Percentiles rank a stretch among this genome's conserved stretches.
phyloP scores from a whole-genome alignment of 805 yeast genomes.

The Schwanniomyces occidentalis region DNA sequence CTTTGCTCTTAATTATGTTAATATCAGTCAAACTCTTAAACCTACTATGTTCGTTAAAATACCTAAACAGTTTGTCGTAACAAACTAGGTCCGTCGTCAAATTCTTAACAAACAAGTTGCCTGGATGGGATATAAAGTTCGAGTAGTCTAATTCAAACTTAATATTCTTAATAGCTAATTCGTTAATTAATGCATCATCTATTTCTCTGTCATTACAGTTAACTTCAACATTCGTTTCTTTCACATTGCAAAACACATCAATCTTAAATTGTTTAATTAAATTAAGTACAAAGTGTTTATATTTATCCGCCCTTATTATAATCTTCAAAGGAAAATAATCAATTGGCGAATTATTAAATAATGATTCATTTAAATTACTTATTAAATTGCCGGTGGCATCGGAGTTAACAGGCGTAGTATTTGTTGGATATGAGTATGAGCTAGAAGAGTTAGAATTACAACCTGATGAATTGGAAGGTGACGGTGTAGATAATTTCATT shows the following conservation, averaged over 20 bases:
- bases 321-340: conserved; percentile 4
- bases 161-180: conserved; percentile 9
- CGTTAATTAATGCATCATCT: conserved; percentile 8
- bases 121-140: conserved; percentile 51
- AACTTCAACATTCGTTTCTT: too few relatives aligned
- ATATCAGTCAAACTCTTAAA: conserved; percentile 21
- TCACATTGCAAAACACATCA: too few relatives aligned
- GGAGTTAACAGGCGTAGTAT: too few relatives aligned
- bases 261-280: too few relatives aligned
- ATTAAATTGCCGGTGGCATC: too few relatives aligned
- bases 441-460: too few relatives aligned
- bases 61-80: conserved; percentile 29
- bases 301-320: too few relatives aligned
- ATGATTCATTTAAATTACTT: conserved; percentile 2
- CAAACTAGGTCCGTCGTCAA: conserved; percentile 36
- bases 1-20: conserved; percentile 19
- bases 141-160: conserved; percentile 24
- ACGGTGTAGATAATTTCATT: too few relatives aligned
- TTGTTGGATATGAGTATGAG: too few relatives aligned
- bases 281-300: too few relatives aligned
- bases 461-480: too few relatives aligned
- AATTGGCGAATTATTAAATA: conserved; percentile 4
- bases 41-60: conserved; percentile 17
- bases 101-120: conserved; percentile 56
- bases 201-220: not conserved